These are phyloP conservation scores for Aspergillus campestris DNA, from an alignment of 495 filamentous ascomycete species.

Conservation along the genomic window DNA sequence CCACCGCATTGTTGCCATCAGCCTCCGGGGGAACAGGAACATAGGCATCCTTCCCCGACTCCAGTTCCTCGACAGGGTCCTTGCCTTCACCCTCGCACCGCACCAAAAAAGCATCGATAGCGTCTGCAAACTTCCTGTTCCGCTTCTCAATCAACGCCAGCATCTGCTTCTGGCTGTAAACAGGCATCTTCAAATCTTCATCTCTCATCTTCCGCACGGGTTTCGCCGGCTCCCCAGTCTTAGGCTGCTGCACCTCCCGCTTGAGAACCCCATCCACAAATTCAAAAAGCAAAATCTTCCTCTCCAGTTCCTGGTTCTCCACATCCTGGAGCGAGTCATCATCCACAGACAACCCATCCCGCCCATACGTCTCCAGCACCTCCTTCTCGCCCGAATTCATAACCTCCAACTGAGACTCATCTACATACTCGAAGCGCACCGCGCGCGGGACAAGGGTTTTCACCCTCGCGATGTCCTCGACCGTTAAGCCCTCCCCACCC, in stretches of 20 bases:
- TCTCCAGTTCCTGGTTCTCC: constrained; percentile 28
- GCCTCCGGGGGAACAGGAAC: constrained; percentile 45
- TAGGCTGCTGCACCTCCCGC: constrained; percentile 59
- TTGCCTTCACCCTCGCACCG: constrained; percentile 54
- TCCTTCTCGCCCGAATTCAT: constrained; percentile 58
- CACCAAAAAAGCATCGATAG: constrained; percentile 69
- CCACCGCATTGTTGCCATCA: constrained; percentile 38
- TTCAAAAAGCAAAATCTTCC: constrained; percentile 78
- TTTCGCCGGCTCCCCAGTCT: constrained; percentile 62
- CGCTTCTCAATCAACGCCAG: constrained; percentile 83
- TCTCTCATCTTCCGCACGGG: constrained; percentile 55
- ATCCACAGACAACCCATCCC: constrained; percentile 1
- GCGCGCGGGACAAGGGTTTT: constrained; percentile 67
- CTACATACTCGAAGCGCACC: constrained; percentile 79
- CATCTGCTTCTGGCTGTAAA: constrained; percentile 89
- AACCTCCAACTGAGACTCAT: constrained; percentile 70
- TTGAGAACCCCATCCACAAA: constrained; percentile 89
- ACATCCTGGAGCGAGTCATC: constrained; percentile 6
- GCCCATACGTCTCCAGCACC: constrained; percentile 8
- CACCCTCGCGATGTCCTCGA: constrained; percentile 77
- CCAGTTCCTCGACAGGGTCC: constrained; percentile 61
- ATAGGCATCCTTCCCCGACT: constrained; percentile 33
- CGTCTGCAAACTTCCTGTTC: constrained; percentile 74
- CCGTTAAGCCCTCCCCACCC: constrained; percentile 50
- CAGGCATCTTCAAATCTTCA: constrained; percentile 87